Base-by-base conservation (phyloP, 2,329 filamentous ascomycete genomes). In the Verticillium dahliae region DNA sequence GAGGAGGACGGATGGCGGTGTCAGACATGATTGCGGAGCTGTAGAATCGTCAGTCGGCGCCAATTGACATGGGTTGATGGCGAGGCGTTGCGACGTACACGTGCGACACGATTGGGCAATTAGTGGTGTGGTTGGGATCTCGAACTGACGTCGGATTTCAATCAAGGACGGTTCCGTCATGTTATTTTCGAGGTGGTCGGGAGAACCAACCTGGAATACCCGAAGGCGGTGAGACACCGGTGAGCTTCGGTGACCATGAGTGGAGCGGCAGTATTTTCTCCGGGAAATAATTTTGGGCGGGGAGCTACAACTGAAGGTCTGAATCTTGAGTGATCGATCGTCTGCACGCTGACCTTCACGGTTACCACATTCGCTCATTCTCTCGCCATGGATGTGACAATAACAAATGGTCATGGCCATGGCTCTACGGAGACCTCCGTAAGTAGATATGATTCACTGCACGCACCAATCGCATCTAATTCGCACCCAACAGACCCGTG, bases 1-100 rank as follows among this genome's bases (percentile, higher is more conserved):
- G 83, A 67, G 83, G 77, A 71, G 85, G 78, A 74, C 82, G 80
- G 80, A 76, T 70, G 67, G 80, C 77, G 58, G 77, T 74, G 71
- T 84, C 81, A 69, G 84, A 76, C 84, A 86, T 86, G 71, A 69
- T 78, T 60, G 63, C 60, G 62, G 56, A 55, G 60, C 61, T 61
- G 55, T 31, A 62, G 58, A 58, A 56, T 58, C 34, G 38, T 15
- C 37, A 27, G 56, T 60, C 37, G 13, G 45, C 55, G 55, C 27
- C 56, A 58, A 58, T 58, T 58, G 56, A 22, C 7, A 41, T 58
- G 18, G 14, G 31, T 27, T 18, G 3, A 15, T 37, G 55, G 52
- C 41, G 22, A 50, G 27, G 56, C 38, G 39, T 9, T 33, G 54
- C 27, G 54, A 37, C 55, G 55, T 57, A 57, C 55, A 37, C n/a